These are phyloP conservation scores for Colletotrichum karsti DNA, from an alignment of 2,329 filamentous ascomycete species.

Conservation along the genomic window DNA sequence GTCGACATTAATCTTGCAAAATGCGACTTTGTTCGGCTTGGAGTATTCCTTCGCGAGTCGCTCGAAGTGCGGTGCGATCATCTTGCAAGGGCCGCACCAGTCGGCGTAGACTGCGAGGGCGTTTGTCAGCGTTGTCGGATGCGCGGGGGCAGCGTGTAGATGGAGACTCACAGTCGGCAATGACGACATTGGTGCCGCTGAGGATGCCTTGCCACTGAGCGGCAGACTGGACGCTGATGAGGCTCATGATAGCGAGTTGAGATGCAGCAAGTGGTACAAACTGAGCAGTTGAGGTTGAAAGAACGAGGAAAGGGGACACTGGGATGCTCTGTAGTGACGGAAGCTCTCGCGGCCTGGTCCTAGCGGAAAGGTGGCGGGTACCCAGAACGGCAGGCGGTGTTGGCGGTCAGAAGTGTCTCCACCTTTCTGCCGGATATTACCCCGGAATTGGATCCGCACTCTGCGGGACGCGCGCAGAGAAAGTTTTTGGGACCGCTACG, in stretches of 20 bases:
- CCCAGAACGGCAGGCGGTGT: constrained; percentile 34
- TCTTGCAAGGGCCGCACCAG: constrained; percentile 94
- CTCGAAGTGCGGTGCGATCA: constrained; percentile 90
- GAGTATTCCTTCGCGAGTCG: constrained; percentile 82
- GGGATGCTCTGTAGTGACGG: not conserved
- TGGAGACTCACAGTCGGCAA: constrained; percentile 85
- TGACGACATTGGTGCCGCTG: constrained; percentile 78
- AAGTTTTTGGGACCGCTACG: constrained; percentile 23
- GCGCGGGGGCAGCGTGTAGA: constrained; percentile 1
- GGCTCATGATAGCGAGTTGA: constrained; percentile 48
- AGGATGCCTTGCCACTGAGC: constrained; percentile 79
- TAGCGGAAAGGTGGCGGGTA: constrained; percentile 18
- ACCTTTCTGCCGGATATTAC: constrained; percentile 34
- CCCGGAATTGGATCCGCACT: constrained; percentile 16
- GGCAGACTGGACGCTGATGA: constrained; percentile 68
- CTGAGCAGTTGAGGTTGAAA: not conserved
- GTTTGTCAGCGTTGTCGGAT: constrained; percentile 34
- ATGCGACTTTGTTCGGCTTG: constrained; percentile 83
- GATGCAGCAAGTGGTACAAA: not conserved
- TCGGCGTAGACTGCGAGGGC: constrained; percentile 81
- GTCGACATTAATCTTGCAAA: constrained; percentile 93
- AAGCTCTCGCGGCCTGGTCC: constrained; percentile 15
- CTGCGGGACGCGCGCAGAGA: constrained; percentile 13
- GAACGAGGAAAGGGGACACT: not conserved
- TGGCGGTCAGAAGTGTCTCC: not conserved